Percentiles rank a stretch among this genome's conserved stretches.
Evolutionary conservation across 495 filamentous ascomycete genomes (phyloP).

Genomic region (Viridothelium virens): DNA sequence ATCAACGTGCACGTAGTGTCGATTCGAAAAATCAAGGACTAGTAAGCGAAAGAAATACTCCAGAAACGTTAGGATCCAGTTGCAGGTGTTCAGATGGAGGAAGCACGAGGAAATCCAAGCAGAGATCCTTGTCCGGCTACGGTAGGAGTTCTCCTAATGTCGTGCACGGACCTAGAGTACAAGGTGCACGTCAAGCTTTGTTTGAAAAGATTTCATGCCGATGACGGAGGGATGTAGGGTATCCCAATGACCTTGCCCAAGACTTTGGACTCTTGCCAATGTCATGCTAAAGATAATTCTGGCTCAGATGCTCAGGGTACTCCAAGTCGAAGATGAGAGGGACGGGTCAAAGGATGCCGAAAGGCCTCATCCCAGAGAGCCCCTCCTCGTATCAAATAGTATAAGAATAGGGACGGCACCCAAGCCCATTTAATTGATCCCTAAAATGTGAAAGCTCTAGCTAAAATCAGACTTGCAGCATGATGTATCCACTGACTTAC

Average conservation of each 20-base stretch:
- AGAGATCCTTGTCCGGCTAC: no score
- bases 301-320: background rate
- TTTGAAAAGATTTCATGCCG: background rate
- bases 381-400: background rate
- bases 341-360: slow-evolving; percentile 9
- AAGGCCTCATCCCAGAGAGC: background rate
- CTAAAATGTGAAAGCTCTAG: background rate
- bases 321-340: background rate
- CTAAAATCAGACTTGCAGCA: background rate
- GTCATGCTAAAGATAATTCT: background rate
- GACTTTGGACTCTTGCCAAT: background rate
- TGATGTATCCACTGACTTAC: background rate
- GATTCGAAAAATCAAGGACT: no score
- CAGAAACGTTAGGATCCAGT: no score
- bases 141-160: no score
- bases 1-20: no score
- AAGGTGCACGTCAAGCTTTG: background rate
- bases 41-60: no score
- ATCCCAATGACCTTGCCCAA: background rate
- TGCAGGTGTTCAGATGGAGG: no score
- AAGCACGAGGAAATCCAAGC: no score
- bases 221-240: background rate
- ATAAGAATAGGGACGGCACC: background rate
- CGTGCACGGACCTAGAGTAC: no score
- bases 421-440: background rate